Conservation (phyloP, 2,329 filamentous ascomycete species). For the Trichoderma aggressivum region DNA sequence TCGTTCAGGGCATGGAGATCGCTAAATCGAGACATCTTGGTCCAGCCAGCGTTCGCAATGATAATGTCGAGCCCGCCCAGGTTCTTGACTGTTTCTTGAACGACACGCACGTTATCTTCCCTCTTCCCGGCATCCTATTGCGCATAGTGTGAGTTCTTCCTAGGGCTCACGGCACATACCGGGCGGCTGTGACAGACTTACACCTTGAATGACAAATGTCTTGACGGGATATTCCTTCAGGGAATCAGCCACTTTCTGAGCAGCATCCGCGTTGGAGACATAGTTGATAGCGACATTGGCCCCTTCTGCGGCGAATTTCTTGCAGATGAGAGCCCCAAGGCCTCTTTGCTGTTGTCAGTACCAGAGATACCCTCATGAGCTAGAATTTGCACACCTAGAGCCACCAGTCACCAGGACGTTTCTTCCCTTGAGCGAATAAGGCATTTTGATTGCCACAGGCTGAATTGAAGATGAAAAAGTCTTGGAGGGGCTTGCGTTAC, state of each 20-base stretch:
- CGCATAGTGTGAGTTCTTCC: background rate
- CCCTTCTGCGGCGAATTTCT: conserved; percentile 11
- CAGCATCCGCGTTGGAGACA: background rate
- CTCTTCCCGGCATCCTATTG: conserved; percentile 4
- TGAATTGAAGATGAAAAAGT: background rate
- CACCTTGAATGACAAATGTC: background rate
- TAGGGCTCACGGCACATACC: background rate
- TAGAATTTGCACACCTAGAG: background rate
- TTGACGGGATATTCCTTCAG: background rate
- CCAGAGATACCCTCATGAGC: background rate
- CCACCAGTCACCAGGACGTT: conserved; percentile 11
- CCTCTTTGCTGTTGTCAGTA: background rate
- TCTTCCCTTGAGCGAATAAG: conserved; percentile 11
- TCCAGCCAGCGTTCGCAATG: conserved; percentile 16
- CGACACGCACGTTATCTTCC: conserved; percentile 8
- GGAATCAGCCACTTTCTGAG: background rate
- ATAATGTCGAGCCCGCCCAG: conserved; percentile 8
- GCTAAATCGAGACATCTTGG: conserved; percentile 1
- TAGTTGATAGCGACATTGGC: conserved; percentile 13
- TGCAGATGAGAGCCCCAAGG: conserved; percentile 10
- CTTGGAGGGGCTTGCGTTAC: background rate
- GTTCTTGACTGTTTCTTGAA: conserved; percentile 6
- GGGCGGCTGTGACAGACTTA: background rate
- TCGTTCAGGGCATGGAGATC: conserved; percentile 3
- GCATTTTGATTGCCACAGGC: background rate